phyloP scores from a whole-genome alignment of 2,329 filamentous ascomycete genomes.

The Zymoseptoria ardabiliae region DNA sequence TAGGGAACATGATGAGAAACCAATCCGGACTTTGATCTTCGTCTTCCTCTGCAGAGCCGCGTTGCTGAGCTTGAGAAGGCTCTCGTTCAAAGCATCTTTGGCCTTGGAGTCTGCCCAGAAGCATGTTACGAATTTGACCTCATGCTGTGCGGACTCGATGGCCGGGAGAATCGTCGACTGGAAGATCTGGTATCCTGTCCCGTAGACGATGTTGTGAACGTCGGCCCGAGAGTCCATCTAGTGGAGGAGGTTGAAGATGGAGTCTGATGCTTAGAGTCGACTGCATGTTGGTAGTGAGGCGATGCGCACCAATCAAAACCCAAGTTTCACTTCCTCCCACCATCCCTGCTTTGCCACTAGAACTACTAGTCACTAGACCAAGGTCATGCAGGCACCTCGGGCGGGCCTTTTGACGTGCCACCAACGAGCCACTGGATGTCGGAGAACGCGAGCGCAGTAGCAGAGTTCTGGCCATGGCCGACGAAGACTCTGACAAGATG shows the following conservation, averaged over 20 bases:
- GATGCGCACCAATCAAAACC: neutral
- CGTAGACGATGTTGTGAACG: conserved; percentile 34
- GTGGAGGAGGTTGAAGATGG: neutral
- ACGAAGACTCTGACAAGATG: neutral
- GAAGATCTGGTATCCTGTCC: conserved; percentile 40
- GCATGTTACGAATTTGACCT: conserved; percentile 71
- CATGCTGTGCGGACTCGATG: conserved; percentile 52
- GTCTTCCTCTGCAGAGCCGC: conserved; percentile 28
- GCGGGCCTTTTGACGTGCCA: neutral
- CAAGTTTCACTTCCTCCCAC: neutral
- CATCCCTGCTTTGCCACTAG: neutral
- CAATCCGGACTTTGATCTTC: conserved; percentile 59
- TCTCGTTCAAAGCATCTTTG: conserved; percentile 48
- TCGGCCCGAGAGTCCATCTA: conserved; percentile 15
- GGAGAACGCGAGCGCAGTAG: neutral
- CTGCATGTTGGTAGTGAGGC: neutral
- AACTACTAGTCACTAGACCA: neutral
- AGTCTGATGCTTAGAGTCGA: neutral
- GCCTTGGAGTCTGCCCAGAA: conserved; percentile 69
- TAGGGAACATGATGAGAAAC: conserved; percentile 66
- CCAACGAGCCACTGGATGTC: neutral
- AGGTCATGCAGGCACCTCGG: neutral
- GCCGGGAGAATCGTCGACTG: conserved; percentile 48
- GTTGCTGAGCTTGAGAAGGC: conserved; percentile 53
- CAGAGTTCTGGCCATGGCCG: neutral